phyloP scores from a whole-genome alignment of 495 filamentous ascomycete genomes.

The Filosporella fistucella region DNA sequence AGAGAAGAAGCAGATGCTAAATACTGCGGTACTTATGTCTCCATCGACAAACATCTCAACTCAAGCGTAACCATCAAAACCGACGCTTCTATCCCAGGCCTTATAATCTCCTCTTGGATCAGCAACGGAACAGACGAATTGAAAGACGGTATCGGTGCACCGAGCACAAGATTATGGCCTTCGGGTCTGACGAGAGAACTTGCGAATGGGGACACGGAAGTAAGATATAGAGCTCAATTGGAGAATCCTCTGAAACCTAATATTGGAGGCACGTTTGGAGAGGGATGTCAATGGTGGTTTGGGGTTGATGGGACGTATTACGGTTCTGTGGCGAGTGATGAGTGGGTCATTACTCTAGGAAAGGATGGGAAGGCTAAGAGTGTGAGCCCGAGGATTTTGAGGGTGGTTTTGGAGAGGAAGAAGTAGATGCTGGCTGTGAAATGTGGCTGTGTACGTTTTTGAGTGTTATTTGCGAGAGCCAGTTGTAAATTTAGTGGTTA shows the following conservation, averaged over 20 bases:
- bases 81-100: conserved; percentile 32
- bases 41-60: conserved; percentile 19
- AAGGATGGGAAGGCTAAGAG: conserved; percentile 32
- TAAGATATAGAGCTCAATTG: conserved; percentile 38
- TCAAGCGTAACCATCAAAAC: conserved; percentile 33
- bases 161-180: conserved; percentile 35
- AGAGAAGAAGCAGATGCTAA: conserved; percentile 30
- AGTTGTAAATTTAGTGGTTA: no score
- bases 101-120: conserved; percentile 41
- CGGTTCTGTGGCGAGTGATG: conserved; percentile 33
- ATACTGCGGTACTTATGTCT: conserved; percentile 34
- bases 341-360: conserved; percentile 39
- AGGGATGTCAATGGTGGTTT: conserved; percentile 38
- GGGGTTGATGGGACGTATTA: conserved; percentile 39
- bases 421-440: no score
- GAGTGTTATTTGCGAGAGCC: no score
- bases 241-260: conserved; percentile 28
- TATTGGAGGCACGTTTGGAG: conserved; percentile 25
- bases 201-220: conserved; percentile 24
- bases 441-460: no score
- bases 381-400: conserved; percentile 30
- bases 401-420: conserved; percentile 25
- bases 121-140: conserved; percentile 44
- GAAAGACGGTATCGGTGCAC: conserved; percentile 28
- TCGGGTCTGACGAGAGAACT: conserved; percentile 30